A percentile compares a stretch with the other conserved stretches of the same genome.
Evolutionary conservation across 805 yeast species (phyloP).

Genomic region (Yamadazyma sp.): DNA sequence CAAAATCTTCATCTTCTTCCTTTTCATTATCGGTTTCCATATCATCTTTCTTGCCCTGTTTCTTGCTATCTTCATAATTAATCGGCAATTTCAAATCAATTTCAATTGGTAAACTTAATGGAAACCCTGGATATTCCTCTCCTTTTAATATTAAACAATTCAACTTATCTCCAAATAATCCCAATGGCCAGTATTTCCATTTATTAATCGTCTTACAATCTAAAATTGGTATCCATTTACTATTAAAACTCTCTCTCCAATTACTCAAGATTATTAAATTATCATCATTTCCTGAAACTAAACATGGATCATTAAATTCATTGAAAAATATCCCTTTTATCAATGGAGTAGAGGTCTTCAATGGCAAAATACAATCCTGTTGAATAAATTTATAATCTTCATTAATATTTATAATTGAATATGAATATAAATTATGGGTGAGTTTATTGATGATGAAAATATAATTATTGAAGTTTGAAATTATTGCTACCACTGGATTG

Average conservation of each 20-base stretch:
- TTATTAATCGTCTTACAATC: conserved; percentile 53
- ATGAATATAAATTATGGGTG: conserved; percentile 35
- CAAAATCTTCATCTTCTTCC: conserved; percentile 41
- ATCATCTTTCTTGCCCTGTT: conserved; percentile 11
- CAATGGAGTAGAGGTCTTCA: conserved; percentile 28
- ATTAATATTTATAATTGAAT: conserved; percentile 46
- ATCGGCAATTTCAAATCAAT: conserved; percentile 70
- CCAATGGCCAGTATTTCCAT: conserved; percentile 85
- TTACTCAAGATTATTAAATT: conserved; percentile 64
- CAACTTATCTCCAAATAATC: conserved; percentile 65
- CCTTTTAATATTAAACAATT: conserved; percentile 77
- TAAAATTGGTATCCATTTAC: conserved; percentile 84
- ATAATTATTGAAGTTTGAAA: conserved; percentile 57
- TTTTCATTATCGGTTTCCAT: conserved; percentile 22
- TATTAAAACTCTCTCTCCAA: conserved; percentile 76
- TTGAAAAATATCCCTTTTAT: conserved; percentile 79
- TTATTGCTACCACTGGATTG: conserved; percentile 68
- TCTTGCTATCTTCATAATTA: conserved; percentile 17
- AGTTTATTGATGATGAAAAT: conserved; percentile 49
- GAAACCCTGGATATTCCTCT: conserved; percentile 69
- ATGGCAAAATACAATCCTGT: conserved; percentile 38
- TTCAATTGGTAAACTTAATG: conserved; percentile 81
- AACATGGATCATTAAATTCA: conserved; percentile 84
- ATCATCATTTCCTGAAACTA: conserved; percentile 73
- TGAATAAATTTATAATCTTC: conserved; percentile 36